Evolutionary conservation across 2,329 filamentous ascomycete species (phyloP).

Genomic region (Metarhizium anisopliae): DNA sequence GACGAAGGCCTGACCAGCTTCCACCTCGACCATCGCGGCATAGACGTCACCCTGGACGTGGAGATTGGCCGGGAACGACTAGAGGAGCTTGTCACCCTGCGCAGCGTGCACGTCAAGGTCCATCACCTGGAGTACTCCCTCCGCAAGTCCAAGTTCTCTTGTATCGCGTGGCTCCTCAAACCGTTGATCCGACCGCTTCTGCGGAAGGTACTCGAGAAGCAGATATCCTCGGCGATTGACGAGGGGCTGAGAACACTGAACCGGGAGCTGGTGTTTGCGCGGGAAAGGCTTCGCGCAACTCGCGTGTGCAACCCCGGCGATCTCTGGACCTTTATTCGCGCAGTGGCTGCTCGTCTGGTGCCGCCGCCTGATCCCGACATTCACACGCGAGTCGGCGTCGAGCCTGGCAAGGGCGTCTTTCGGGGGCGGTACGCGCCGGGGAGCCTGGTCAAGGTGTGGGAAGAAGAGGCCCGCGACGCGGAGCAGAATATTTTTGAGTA

Average conservation of each 20-base stretch:
- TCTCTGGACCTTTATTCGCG: conserved; percentile 71
- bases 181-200: conserved; percentile 75
- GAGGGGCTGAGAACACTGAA: conserved; percentile 66
- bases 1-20: conserved; percentile 84
- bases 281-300: conserved; percentile 78
- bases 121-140: conserved; percentile 80
- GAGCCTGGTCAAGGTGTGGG: conserved; percentile 83
- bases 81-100: conserved; percentile 73
- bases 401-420: conserved; percentile 55
- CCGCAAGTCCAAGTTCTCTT: conserved; percentile 64
- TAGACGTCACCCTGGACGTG: conserved; percentile 78
- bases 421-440: conserved; percentile 80
- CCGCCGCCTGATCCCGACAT: conserved; percentile 68
- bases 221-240: conserved; percentile 63
- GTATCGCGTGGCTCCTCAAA: conserved; percentile 74
- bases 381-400: conserved; percentile 63
- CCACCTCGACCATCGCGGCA: conserved; percentile 73
- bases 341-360: conserved; percentile 66
- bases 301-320: conserved; percentile 73
- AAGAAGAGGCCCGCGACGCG: conserved; percentile 64
- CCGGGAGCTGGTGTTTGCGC: conserved; percentile 75
- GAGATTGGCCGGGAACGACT: conserved; percentile 71
- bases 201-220: conserved; percentile 67
- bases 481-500: conserved; percentile 68
- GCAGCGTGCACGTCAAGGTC: conserved; percentile 67